Evolutionary conservation across 2,329 filamentous ascomycete species (phyloP).

Genomic region (Pyrenophora seminiperda): DNA sequence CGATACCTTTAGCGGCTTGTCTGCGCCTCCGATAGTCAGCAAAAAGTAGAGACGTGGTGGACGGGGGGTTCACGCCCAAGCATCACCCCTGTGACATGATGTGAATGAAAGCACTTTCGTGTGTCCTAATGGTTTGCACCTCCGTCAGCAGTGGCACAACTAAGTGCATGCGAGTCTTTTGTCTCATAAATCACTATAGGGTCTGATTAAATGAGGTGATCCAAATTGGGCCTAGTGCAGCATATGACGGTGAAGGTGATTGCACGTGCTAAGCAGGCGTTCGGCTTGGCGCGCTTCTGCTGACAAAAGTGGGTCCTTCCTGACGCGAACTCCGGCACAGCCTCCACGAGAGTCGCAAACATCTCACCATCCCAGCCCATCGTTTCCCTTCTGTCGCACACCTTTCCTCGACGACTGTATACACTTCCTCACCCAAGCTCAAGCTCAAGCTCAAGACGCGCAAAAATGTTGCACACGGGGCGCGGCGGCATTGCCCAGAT

Average conservation of each 20-base stretch:
- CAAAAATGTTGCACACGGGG: slow-evolving; percentile 36
- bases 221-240: not conserved
- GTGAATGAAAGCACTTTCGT: not conserved
- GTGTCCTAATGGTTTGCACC: too few relatives aligned
- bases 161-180: too few relatives aligned
- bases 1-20: slow-evolving; percentile 22
- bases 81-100: not conserved
- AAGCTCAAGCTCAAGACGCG: slow-evolving; percentile 4
- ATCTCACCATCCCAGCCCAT: slow-evolving; percentile 16
- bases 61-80: not conserved
- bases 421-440: not conserved
- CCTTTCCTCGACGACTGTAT: slow-evolving; percentile 6
- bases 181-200: too few relatives aligned
- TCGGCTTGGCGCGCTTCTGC: slow-evolving; percentile 11
- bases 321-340: slow-evolving; percentile 19
- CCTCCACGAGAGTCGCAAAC: slow-evolving; percentile 18
- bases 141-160: too few relatives aligned
- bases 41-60: slow-evolving; percentile 2
- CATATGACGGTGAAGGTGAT: not conserved
- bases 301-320: slow-evolving; percentile 19
- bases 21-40: slow-evolving; percentile 2
- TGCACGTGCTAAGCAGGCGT: slow-evolving; percentile 9
- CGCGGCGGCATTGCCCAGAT: slow-evolving; percentile 40
- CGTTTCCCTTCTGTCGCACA: slow-evolving; percentile 15
- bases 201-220: not conserved